Percentiles rank a stretch among this genome's conserved stretches.
Conservation (phyloP, 306 rosid genomes). For the Corylus heterophylla region DNA sequence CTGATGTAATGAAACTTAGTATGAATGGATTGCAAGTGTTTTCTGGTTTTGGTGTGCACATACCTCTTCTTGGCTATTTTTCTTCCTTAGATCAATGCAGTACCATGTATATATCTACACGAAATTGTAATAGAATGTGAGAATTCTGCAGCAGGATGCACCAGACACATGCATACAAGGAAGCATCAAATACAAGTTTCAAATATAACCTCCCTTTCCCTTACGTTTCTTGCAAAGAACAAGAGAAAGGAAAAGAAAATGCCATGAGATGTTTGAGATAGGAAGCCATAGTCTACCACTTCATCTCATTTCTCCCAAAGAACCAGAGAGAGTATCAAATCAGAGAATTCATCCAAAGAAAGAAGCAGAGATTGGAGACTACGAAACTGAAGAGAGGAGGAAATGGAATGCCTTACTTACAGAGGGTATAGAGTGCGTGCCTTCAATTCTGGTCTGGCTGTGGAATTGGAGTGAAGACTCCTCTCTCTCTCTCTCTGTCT, state of each 20-base stretch:
- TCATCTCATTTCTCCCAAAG: not conserved
- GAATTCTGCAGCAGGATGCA: conserved; percentile 9
- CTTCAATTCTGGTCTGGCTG: conserved; percentile 33
- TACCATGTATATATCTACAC: not conserved
- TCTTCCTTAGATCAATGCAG: conserved; percentile 18
- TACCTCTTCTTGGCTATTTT: conserved; percentile 34
- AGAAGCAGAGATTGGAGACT: conserved; percentile 1
- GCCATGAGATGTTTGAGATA: not conserved
- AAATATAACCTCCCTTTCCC: not conserved
- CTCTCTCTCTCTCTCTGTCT: not conserved
- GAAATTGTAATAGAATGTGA: conserved; percentile 10
- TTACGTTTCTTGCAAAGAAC: conserved; percentile 15
- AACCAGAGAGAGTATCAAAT: conserved; percentile 5
- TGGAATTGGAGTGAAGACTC: conserved; percentile 9
- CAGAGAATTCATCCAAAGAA: conserved; percentile 13
- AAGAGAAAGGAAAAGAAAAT: not conserved
- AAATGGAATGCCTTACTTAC: conserved; percentile 34
- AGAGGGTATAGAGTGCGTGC: conserved; percentile 21
- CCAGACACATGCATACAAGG: conserved; percentile 2
- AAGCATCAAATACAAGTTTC: not conserved
- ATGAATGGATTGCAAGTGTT: conserved; percentile 74
- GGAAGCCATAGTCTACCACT: conserved; percentile 1
- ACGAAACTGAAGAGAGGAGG: conserved; percentile 21
- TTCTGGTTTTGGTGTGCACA: conserved; percentile 87
- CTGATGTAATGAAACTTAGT: conserved; percentile 72